These are phyloP conservation scores for Abortiporus biennis DNA, from an alignment of 1,284 basidiomycete genomes.

Conservation along the genomic window DNA sequence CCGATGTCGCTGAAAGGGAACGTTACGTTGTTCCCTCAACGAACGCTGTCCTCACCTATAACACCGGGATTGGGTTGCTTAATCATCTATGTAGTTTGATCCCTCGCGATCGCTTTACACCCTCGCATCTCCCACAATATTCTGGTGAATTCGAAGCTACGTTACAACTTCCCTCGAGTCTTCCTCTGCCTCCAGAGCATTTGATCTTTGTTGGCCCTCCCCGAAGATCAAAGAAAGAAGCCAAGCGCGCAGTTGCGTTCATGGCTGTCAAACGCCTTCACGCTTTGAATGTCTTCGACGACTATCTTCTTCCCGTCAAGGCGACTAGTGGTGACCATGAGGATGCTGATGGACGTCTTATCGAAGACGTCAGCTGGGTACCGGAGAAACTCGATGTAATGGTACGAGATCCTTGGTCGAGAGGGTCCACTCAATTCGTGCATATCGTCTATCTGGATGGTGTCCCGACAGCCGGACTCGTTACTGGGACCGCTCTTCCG, in stretches of 20 bases:
- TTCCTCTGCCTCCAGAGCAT: slow-evolving; percentile 53
- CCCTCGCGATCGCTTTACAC: slow-evolving; percentile 65
- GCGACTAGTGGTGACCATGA: slow-evolving; percentile 37
- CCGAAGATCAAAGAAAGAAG: slow-evolving; percentile 67
- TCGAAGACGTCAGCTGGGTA: slow-evolving; percentile 36
- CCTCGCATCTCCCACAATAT: slow-evolving; percentile 52
- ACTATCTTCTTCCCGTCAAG: slow-evolving; percentile 62
- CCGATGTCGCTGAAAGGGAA: slow-evolving; percentile 59
- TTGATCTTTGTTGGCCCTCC: slow-evolving; percentile 51
- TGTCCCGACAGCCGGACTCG: slow-evolving; percentile 42
- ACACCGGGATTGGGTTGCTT: slow-evolving; percentile 63
- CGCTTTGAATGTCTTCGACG: slow-evolving; percentile 69
- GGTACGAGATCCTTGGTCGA: slow-evolving; percentile 63
- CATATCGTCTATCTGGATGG: slow-evolving; percentile 54
- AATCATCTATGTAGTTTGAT: slow-evolving; percentile 71
- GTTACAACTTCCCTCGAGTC: slow-evolving; percentile 59
- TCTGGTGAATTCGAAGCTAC: slow-evolving; percentile 49
- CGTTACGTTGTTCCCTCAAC: slow-evolving; percentile 65
- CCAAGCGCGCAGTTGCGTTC: slow-evolving; percentile 76
- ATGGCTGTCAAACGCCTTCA: slow-evolving; percentile 63
- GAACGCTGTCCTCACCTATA: slow-evolving; percentile 73
- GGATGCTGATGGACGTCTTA: slow-evolving; percentile 43
- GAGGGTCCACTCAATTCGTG: slow-evolving; percentile 47
- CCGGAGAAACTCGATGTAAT: slow-evolving; percentile 48
- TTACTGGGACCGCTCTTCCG: slow-evolving; percentile 55